These are phyloP conservation scores for Choiromyces venosus DNA, from an alignment of 495 filamentous ascomycete genomes.

Conservation along the genomic window DNA sequence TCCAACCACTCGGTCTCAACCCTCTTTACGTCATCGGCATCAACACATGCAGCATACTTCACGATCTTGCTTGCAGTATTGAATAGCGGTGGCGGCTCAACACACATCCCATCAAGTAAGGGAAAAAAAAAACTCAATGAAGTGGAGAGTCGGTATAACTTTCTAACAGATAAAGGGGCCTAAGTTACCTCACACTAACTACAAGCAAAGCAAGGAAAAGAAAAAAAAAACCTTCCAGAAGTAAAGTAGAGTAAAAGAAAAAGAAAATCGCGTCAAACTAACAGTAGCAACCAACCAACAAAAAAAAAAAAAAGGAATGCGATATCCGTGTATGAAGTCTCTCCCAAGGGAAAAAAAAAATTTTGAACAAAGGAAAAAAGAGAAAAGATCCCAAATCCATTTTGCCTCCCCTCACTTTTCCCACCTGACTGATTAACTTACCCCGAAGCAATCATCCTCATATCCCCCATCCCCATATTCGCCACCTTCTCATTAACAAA, in stretches of 20 bases:
- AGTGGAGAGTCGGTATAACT: not conserved
- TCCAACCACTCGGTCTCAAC: conserved; percentile 81
- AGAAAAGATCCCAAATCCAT: not conserved
- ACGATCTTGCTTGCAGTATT: too few relatives aligned
- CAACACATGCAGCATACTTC: conserved; percentile 75
- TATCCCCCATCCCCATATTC: conserved; percentile 13
- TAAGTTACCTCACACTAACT: not conserved
- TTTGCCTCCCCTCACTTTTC: not conserved
- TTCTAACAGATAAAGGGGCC: not conserved
- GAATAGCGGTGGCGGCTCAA: too few relatives aligned
- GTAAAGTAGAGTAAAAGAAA: not conserved
- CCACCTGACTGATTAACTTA: not conserved
- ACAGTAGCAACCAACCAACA: not conserved
- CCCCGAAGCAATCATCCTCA: conserved; percentile 6
- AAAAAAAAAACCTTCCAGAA: not conserved
- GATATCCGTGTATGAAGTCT: not conserved
- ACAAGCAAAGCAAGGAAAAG: too few relatives aligned
- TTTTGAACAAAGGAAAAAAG: too few relatives aligned
- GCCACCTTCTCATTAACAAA: conserved; percentile 30
- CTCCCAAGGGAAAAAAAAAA: not conserved
- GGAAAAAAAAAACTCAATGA: not conserved
- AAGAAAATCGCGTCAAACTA: not conserved
- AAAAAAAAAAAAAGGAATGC: too few relatives aligned
- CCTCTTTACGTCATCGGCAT: conserved; percentile 82
- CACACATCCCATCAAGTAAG: too few relatives aligned